Evolutionary conservation across 2,329 filamentous ascomycete genomes (phyloP).

Genomic region (Tolypocladium guangdongense): DNA sequence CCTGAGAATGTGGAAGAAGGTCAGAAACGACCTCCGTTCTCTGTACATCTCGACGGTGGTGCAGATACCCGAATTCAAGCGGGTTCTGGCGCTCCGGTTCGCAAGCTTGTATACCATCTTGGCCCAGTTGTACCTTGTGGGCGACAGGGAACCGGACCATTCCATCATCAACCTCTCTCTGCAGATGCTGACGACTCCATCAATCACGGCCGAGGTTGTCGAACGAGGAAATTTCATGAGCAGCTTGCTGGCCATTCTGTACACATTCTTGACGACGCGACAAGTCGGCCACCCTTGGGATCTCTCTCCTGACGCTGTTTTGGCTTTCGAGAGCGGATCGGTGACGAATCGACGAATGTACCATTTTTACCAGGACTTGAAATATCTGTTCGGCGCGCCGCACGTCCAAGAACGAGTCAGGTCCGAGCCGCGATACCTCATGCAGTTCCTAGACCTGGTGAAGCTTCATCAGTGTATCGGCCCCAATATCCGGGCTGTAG

Average conservation of each 20-base stretch:
- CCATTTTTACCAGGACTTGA: constrained; percentile 92
- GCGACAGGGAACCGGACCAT: constrained; percentile 91
- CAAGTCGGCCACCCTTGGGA: constrained; percentile 93
- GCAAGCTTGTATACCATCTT: constrained; percentile 88
- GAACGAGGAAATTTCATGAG: constrained; percentile 93
- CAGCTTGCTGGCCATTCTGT: constrained; percentile 88
- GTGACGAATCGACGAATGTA: constrained; percentile 94
- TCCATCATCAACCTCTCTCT: constrained; percentile 97
- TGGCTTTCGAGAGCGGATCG: constrained; percentile 89
- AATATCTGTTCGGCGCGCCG: constrained; percentile 78
- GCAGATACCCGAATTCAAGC: constrained; percentile 91
- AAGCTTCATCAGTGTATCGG: constrained; percentile 97
- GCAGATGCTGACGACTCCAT: constrained; percentile 93
- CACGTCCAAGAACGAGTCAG: constrained; percentile 81
- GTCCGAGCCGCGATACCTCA: constrained; percentile 72
- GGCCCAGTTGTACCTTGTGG: constrained; percentile 89
- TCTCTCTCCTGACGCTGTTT: constrained; percentile 71
- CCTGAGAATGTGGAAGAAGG: constrained; percentile 90
- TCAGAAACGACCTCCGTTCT: constrained; percentile 79
- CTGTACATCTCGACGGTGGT: constrained; percentile 96
- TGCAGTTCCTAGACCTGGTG: constrained; percentile 91
- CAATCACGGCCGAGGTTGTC: constrained; percentile 91
- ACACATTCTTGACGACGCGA: constrained; percentile 90
- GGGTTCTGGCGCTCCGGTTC: constrained; percentile 84
- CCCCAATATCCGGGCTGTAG: constrained; percentile 79